phyloP scores from a whole-genome alignment of 345 rosid species.

The Garcia nutans region DNA sequence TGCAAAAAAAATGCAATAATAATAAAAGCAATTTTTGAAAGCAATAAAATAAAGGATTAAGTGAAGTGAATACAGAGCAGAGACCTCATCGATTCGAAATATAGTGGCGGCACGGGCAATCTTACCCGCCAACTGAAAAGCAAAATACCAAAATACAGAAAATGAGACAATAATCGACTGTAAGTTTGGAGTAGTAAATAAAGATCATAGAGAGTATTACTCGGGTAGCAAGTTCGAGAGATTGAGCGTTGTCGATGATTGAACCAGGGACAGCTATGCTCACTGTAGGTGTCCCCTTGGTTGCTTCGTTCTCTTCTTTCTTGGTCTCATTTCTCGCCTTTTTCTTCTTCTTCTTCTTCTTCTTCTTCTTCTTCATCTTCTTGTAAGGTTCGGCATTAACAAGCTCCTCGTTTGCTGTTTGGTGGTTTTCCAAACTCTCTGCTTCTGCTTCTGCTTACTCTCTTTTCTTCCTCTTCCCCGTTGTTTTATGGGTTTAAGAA shows the following conservation, averaged over 20 bases:
- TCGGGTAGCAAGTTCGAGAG: conserved; percentile 90
- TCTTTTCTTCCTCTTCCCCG: conserved; percentile 67
- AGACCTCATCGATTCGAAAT: conserved; percentile 86
- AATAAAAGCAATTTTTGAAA: background rate
- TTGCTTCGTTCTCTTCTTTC: conserved; percentile 23
- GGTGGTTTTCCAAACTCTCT: background rate
- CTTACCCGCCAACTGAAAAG: conserved; percentile 76
- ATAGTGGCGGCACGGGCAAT: conserved; percentile 92
- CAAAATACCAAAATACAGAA: background rate
- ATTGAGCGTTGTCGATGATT: conserved; percentile 89
- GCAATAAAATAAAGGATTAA: background rate
- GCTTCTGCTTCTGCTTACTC: conserved; percentile 26
- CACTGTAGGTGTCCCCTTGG: conserved; percentile 52
- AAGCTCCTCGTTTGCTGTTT: conserved; percentile 15
- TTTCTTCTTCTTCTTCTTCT: conserved; percentile 37
- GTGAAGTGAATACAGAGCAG: background rate
- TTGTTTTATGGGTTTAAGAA: conserved; percentile 16
- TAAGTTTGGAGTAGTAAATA: background rate
- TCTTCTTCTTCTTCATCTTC: conserved; percentile 34
- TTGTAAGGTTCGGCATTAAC: conserved; percentile 34
- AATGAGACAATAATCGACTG: background rate
- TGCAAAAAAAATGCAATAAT: background rate
- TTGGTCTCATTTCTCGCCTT: conserved; percentile 16
- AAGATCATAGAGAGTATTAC: conserved; percentile 36
- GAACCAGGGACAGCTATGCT: conserved; percentile 92